Evolutionary conservation across 1,284 basidiomycete genomes (phyloP), one percentile per base, ranked within the genome.

Genomic region (Leccinum colubrinum): DNA sequence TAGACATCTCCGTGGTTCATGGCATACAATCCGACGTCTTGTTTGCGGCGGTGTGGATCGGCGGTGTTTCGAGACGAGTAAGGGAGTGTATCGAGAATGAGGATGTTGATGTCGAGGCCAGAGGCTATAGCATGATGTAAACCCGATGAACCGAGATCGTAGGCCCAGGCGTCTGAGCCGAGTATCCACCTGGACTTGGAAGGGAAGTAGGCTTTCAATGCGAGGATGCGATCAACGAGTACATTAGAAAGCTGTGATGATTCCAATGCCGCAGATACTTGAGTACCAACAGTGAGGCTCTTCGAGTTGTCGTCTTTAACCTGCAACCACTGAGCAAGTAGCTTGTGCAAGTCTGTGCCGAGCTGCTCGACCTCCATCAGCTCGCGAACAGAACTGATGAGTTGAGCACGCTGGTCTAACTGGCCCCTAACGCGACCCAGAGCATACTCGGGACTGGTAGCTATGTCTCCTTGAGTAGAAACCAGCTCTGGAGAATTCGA

Each of bases 1-100:
- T 95, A 99, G 62, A 95, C 94, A 72, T 95, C 91, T 15, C 97
- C 97, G 75, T 98, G 94, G 79, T 97, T 98, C 93, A 99, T 97
- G 12, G 97, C 97, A 74, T 99, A 99, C 55, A 98, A 80, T 1
- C 94, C 95, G 53, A 95, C 90, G 76, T 98, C 95, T 72, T 95
- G 95, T 78, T 96, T 97, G 63, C 94, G 83, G 60, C 89, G 84
- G 64, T 84, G 80, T 7, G 87, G 88, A 66, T 94, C 91, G 35
- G 79, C 83, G 20, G 83, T 78, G 67, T 89, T 87, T 57, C 93
- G 88, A 50, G 85, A 76, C 7, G 91, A 86, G 79, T 97, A 97
- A 1, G 97, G 94, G 12, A 92, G 80, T 17, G 92, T 96, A 78
- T 99, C 97, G 71, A 99, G 22, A 22, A 22, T 22, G 22, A 22